These are phyloP conservation scores for Candida manassasensis DNA, from an alignment of 805 yeast species.

Conservation along the genomic window DNA sequence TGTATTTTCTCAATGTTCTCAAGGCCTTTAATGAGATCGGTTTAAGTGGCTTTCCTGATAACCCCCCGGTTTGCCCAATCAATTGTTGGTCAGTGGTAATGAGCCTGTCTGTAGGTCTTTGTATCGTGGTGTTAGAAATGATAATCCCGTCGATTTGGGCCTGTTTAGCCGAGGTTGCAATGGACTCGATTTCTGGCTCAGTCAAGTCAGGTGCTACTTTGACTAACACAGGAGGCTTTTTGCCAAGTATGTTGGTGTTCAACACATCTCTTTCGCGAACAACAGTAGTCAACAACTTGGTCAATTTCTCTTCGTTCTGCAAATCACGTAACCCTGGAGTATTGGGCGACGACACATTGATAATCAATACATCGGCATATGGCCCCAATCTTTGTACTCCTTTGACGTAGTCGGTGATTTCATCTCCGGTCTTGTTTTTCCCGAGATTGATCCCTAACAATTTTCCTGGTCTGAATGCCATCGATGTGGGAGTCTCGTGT, in stretches of 20 bases:
- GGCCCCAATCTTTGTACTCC: slow-evolving; percentile 83
- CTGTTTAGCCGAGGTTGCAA: slow-evolving; percentile 72
- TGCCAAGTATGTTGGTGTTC: slow-evolving; percentile 35
- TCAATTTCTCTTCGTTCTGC: slow-evolving; percentile 72
- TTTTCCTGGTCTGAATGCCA: slow-evolving; percentile 58
- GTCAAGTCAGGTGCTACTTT: slow-evolving; percentile 92
- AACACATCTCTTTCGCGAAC: slow-evolving; percentile 60
- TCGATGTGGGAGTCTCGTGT: slow-evolving; percentile 22
- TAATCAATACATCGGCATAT: slow-evolving; percentile 81
- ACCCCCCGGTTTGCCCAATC: slow-evolving; percentile 70
- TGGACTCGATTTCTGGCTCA: slow-evolving; percentile 73
- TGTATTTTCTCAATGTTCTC: slow-evolving; percentile 62
- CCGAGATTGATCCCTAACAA: slow-evolving; percentile 83
- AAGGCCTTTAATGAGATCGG: slow-evolving; percentile 72
- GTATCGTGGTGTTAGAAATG: slow-evolving; percentile 86
- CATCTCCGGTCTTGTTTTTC: slow-evolving; percentile 89
- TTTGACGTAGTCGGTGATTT: slow-evolving; percentile 73
- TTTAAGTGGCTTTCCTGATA: slow-evolving; percentile 89
- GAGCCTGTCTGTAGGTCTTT: slow-evolving; percentile 60
- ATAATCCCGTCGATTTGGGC: slow-evolving; percentile 88
- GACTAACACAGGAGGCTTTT: slow-evolving; percentile 75
- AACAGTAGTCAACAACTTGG: slow-evolving; percentile 61
- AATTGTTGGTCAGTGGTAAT: slow-evolving; percentile 42
- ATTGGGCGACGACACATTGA: slow-evolving; percentile 92
- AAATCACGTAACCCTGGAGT: slow-evolving; percentile 91